These are phyloP conservation scores for Trichophyton mentagrophytes DNA, from an alignment of 2,329 filamentous ascomycete genomes.

Conservation along the genomic window DNA sequence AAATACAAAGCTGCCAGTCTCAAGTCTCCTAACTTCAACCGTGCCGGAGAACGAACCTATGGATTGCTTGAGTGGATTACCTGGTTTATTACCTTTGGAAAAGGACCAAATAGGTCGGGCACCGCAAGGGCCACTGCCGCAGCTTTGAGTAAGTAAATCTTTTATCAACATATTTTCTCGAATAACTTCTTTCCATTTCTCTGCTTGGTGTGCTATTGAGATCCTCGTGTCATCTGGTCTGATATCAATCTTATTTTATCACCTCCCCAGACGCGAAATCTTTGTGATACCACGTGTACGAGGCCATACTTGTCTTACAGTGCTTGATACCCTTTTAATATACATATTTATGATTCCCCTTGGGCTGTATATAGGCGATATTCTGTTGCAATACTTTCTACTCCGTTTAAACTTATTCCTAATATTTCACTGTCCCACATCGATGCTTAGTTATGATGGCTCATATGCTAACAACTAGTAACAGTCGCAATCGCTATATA, in stretches of 20 bases:
- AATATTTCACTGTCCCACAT: not conserved
- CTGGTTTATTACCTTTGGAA: constrained; percentile 30
- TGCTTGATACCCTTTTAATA: not conserved
- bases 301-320: not conserved
- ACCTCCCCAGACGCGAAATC: not conserved
- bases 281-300: not conserved
- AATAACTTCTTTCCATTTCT: constrained; percentile 3
- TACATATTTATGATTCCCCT: not conserved
- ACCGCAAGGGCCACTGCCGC: constrained; percentile 25
- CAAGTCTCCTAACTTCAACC: constrained; percentile 48
- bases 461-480: not conserved
- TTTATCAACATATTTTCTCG: constrained; percentile 3
- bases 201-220: not conserved
- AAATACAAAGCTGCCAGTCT: constrained; percentile 40
- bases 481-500: constrained; percentile 16
- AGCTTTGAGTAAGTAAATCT: constrained; percentile 29
- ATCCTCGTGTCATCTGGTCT: not conserved
- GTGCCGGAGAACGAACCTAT: constrained; percentile 36
- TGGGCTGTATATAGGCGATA: not conserved
- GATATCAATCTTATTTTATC: not conserved
- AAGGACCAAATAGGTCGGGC: constrained; percentile 27
- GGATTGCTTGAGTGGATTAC: constrained; percentile 27
- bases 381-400: not conserved
- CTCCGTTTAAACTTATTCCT: not conserved
- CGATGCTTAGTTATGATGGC: not conserved